Base-by-base conservation (phyloP, 371 early-diverging fungal species). In the Conidiobolus incongruus region DNA sequence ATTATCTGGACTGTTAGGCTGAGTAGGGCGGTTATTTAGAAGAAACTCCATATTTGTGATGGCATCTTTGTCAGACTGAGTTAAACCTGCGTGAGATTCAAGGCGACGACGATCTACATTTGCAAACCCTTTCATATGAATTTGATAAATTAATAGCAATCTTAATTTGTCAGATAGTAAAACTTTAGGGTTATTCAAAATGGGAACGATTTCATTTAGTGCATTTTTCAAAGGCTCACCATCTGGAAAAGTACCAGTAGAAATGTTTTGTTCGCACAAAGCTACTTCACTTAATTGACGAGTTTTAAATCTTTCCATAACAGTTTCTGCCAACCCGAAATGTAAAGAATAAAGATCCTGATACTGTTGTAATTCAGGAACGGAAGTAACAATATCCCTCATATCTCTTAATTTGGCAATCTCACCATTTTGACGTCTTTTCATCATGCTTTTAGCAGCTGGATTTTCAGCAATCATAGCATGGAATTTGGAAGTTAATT, bases 291-390 rank as follows among this genome's bases (percentile, higher is more conserved):
- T 17, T 23, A 95, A 54, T 24, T 76, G 75, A 31, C 75, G 68
- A 20, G 66, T 56, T 37, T 77, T 74, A 50, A 88, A 86, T 32
- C 72, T 58, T 2, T 60, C 52, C 65, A 88, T 77, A 56, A 91
- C 94, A 44, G 88, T 81, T 55, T 74, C 74, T 45, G 83, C 79
- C 51, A 97, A 78, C 19, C 78, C 81, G 53, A 92, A 82, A 53
- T 97, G 98, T 2, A 77, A 69, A 24, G 91, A 77, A 53, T 82
- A 95, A 69, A 79, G 72, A 13, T 70, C 63, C 53, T 90, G 87
- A 64, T 86, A 68, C 44, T 87, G 85, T 55, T 89, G 89, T 54
- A 79, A 94, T 54, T 93, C 83, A 2, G 93, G 95, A 21, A 97
- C 54, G 20, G 83, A 73, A 5, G 78, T 72, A 26, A 96, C 67